Evolutionary conservation across 2,329 filamentous ascomycete genomes (phyloP), one percentile per base, ranked within the genome.

Genomic region (Xylariales sp.): DNA sequence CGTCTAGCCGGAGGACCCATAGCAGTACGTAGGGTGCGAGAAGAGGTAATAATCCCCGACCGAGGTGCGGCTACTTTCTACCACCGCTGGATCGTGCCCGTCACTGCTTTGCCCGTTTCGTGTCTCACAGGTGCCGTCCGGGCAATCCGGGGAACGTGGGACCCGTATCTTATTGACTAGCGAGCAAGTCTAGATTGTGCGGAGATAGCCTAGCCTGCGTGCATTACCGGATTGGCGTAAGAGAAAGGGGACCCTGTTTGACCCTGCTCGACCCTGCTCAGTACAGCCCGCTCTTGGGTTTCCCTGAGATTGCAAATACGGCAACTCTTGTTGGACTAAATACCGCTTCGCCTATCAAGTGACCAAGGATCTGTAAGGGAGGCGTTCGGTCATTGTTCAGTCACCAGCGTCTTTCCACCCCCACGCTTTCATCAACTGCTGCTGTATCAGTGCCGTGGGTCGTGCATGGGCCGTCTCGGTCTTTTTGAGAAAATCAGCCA

Each of bases 391-490:
- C 23, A 23, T 23, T n/a, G 54, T 59, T 71, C 63, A 73, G 65
- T 73, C 70, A 54, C 69, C 72, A 23, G 67, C 64, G 57, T 72
- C 73, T 10, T 73, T 64, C 84, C 83, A 86, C 16, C 81, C 83
- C 86, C 84, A 88, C 64, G 81, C 82, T 60, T 78, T 79, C 71
- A 81, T 83, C 64, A 88, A 76, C 66, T 84, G 81, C 45, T 77
- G 74, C 46, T 83, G 82, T 34, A 85, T 83, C 9, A 80, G 78
- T 6, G 78, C 79, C 7, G 86, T 88, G 5, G 85, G 86, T 75
- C 85, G 84, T 4, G 82, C 85, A 74, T 86, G 82, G n/a, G 83
- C 81, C 39, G 73, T 76, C 70, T 87, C 84, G 2, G 84, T 85
- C 68, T 77, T 80, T 53, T 77, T 75, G 49, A 89, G 76, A 3